Evolutionary conservation across 495 filamentous ascomycete species (phyloP), one percentile per base, ranked within the genome.

Genomic region (Podospora sp.): DNA sequence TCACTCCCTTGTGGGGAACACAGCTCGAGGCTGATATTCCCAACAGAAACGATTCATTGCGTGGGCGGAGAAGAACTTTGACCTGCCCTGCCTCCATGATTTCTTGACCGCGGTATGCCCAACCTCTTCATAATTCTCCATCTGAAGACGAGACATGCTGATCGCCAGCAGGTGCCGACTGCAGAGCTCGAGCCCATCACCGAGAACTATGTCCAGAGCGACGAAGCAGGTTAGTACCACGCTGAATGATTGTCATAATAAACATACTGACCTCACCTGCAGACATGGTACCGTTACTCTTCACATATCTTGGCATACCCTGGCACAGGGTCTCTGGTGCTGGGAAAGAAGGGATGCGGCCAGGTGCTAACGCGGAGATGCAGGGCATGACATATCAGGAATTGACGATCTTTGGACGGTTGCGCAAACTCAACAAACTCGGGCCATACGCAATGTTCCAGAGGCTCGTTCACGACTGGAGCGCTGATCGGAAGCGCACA

Each of bases 371-470:
- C 40, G 2, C 52, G n/a, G 5, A 53, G 16, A 3, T 22, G 14
- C 22, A 55, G 52, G 75, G 77, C 27, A 79, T 87, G 76, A 87
- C 84, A 0, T 88, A 88, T 52, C 76, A 77, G 24, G 86, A 88
- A 60, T 77, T 77, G 33, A 74, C 72, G 36, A 68, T 66, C 40
- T 79, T 77, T 36, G 76, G 75, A 0, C 72, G 69, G 5, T 79
- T 96, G 18, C 84, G 92, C 16, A 94, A 96, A 73, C 83, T 85
- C 27, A 72, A 86, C 62, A 91, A 93, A 71, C 78, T 94, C 0
- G 91, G 93, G 2, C 90, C 91, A 0, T 94, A 83, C 71, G 84
- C 81, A 35, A 88, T 89, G 84, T 94, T 87, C 69, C 83, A 87
- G 68, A 85, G 84, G 26, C 83, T 96, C 0, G 79, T 92, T 7